Conservation (phyloP, 2,329 filamentous ascomycete species). For the Pezicula rhizophila region DNA sequence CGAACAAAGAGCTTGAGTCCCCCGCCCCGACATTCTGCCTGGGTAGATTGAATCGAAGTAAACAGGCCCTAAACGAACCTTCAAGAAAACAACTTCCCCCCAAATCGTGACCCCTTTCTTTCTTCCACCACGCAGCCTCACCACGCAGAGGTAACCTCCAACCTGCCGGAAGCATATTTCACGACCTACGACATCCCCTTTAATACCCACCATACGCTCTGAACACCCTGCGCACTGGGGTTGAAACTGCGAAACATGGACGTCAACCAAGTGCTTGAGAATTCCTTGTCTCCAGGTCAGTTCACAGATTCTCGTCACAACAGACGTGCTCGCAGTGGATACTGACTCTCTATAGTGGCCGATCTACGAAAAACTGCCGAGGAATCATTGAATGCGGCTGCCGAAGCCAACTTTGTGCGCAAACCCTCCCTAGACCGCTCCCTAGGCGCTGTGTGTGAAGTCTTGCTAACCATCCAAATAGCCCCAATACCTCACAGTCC, state of each 20-base stretch:
- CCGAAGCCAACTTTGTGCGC: slow-evolving; percentile 91
- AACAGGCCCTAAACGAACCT: background rate
- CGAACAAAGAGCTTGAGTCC: too few relatives aligned
- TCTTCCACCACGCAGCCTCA: slow-evolving; percentile 3
- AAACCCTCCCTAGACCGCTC: slow-evolving; percentile 24
- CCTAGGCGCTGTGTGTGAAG: slow-evolving; percentile 13
- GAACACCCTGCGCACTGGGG: slow-evolving; percentile 17
- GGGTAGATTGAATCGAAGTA: background rate
- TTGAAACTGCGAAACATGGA: slow-evolving; percentile 63
- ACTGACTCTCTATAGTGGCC: slow-evolving; percentile 61
- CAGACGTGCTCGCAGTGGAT: background rate
- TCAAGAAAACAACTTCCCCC: background rate
- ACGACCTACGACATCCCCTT: background rate
- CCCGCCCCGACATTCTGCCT: too few relatives aligned
- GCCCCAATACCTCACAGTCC: slow-evolving; percentile 87
- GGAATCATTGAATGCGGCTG: slow-evolving; percentile 86
- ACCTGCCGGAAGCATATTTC: background rate
- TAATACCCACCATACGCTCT: slow-evolving; percentile 4
- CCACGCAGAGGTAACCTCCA: background rate
- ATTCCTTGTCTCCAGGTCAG: slow-evolving; percentile 92
- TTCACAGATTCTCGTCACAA: slow-evolving; percentile 9
- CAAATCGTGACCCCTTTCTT: slow-evolving; percentile 7
- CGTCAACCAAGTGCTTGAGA: slow-evolving; percentile 95
- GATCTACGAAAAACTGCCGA: slow-evolving; percentile 85
- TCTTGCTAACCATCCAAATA: slow-evolving; percentile 33